A percentile compares a stretch with the other conserved stretches of the same genome.
phyloP scores from a whole-genome alignment of 139 green algal genomes.

The Tetratostichococcus sp. region DNA sequence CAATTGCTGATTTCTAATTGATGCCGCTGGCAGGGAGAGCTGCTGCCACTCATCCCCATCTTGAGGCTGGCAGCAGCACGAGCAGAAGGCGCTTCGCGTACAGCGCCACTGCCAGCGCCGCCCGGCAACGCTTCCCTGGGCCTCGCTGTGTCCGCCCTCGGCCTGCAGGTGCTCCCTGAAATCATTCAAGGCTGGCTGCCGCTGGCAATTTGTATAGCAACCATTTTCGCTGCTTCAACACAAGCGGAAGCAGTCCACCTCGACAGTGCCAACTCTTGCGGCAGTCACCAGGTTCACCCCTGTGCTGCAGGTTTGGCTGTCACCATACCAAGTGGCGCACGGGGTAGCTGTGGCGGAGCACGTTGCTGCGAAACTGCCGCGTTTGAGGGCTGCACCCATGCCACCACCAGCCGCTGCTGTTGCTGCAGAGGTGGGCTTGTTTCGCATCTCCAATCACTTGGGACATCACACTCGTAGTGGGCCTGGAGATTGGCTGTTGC shows the following conservation, averaged over 20 bases:
- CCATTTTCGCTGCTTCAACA: neutral
- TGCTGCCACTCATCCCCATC: neutral
- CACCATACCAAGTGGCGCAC: conserved; percentile 44
- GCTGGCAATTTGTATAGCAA: no score
- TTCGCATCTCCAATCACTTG: no score
- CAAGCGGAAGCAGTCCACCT: no score
- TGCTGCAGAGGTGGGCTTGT: neutral
- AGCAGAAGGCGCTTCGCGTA: conserved; percentile 9
- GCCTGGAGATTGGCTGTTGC: no score
- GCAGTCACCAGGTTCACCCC: no score
- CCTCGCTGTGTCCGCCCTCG: conserved; percentile 1
- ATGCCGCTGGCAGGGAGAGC: neutral
- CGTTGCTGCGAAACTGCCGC: neutral
- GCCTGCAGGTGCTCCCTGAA: conserved; percentile 5
- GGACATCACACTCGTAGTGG: no score
- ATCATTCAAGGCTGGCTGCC: no score
- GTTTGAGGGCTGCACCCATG: neutral
- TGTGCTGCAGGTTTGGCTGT: conserved; percentile 49
- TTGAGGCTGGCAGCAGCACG: neutral
- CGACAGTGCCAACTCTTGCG: no score
- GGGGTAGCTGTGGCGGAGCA: conserved; percentile 30
- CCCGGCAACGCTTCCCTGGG: conserved; percentile 10
- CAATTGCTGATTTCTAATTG: no score
- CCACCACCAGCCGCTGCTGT: neutral
- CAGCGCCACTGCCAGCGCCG: conserved; percentile 13